These are phyloP conservation scores for Backusella tarrabulga DNA, from an alignment of 192 early-diverging fungal genomes.

Conservation along the genomic window DNA sequence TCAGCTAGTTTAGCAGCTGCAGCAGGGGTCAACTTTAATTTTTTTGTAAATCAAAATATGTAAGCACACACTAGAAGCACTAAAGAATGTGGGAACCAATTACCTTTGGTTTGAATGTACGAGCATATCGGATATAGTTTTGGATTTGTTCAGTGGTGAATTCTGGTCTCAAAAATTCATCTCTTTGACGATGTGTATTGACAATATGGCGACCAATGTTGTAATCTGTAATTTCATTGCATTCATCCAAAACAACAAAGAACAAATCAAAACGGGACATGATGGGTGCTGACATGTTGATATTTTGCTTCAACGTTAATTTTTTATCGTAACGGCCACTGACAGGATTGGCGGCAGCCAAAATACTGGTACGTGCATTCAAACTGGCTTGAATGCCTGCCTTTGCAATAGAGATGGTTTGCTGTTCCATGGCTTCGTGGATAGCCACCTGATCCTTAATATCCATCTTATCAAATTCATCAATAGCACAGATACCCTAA, in stretches of 20 bases:
- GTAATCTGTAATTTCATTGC: constrained; percentile 83
- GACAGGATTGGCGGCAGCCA: constrained; percentile 96
- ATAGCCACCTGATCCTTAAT: constrained; percentile 96
- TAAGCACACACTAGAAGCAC: background rate
- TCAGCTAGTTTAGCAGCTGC: constrained; percentile 74
- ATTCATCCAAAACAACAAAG: constrained; percentile 95
- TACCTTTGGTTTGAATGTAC: constrained; percentile 82
- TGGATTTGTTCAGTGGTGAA: constrained; percentile 74
- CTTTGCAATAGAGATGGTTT: constrained; percentile 96
- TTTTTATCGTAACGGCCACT: constrained; percentile 95
- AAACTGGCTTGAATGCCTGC: constrained; percentile 95
- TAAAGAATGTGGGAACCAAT: background rate
- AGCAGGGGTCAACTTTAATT: constrained; percentile 56
- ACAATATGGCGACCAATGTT: constrained; percentile 94
- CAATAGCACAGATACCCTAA: constrained; percentile 95
- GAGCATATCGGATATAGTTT: constrained; percentile 87
- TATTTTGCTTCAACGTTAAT: constrained; percentile 94
- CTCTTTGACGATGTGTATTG: constrained; percentile 70
- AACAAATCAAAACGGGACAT: constrained; percentile 99
- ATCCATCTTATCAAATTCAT: constrained; percentile 99
- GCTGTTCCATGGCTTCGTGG: constrained; percentile 99
- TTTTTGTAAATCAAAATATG: background rate
- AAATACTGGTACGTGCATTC: constrained; percentile 91
- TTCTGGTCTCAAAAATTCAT: constrained; percentile 68
- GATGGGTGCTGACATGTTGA: constrained; percentile 93